Evolutionary conservation across 352 stramenopile genomes (phyloP), one percentile per base, ranked within the genome.

Genomic region (Phytopythium kandeliae): DNA sequence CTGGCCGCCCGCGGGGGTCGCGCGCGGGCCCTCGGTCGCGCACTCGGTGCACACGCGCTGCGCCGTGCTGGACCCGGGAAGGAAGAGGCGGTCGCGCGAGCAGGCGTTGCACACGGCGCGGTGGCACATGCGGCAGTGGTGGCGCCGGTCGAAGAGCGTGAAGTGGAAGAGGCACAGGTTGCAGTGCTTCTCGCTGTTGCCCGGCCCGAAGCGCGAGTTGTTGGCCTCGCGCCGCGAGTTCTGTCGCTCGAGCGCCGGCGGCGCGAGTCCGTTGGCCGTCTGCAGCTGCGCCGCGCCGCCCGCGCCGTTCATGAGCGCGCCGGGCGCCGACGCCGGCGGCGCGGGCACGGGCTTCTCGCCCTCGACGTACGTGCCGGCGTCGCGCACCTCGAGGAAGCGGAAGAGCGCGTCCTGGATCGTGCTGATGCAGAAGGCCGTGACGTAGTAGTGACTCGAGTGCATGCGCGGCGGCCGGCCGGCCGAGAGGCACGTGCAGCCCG

Each of bases 141-240:
- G 85, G 45, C 85, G 84, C 17, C 85, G 81, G 51, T 94, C 82
- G 47, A 96, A 93, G 50, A 96, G 79, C 53, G 83, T 93, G 51
- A 96, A 96, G 68, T 92, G 81, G 65, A 93, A 94, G 35, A 93
- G 58, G 61, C 85, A 96, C 50, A 92, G 60, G 61, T 96, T 93
- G 65, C 85, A 96, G 65, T 95, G 80, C 63, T 89, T 89, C 63
- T 90, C 83, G 55, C 85, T 95, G 50, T 67, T 78, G 38, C 69
- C 65, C 58, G 79, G 77, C 51, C 66, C 70, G 59, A 85, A 89
- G 57, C 71, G 70, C 7, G 66, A 72, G 50, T 63, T 70, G 56
- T 81, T 86, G 47, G 63, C 78, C 45, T 87, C 69, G 7, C 74
- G 74, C 28, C 67, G 54, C 26, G 69, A 69, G 45, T 75, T 72